These are phyloP conservation scores for Cyclocybe aegerita DNA, from an alignment of 768 basidiomycete genomes.

Conservation along the genomic window DNA sequence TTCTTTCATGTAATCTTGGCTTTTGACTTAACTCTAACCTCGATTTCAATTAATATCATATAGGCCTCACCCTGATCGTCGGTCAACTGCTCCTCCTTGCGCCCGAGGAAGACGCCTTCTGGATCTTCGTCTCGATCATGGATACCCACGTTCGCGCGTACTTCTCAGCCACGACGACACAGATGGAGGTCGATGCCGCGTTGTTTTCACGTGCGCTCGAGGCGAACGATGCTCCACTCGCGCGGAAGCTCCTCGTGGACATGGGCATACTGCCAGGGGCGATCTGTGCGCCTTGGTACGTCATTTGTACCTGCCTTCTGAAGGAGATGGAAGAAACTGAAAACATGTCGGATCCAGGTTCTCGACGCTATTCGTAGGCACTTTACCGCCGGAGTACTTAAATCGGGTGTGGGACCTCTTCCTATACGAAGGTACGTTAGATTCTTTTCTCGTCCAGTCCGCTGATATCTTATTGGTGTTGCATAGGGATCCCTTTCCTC, in stretches of 20 bases:
- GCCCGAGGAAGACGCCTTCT: slow-evolving; percentile 88
- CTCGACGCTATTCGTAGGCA: slow-evolving; percentile 65
- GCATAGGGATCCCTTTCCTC: slow-evolving; percentile 68
- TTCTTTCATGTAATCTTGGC: slow-evolving; percentile 1
- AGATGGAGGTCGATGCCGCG: slow-evolving; percentile 75
- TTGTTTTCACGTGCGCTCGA: slow-evolving; percentile 75
- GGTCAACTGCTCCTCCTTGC: slow-evolving; percentile 73
- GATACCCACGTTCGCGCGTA: slow-evolving; percentile 79
- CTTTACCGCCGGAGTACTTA: slow-evolving; percentile 62
- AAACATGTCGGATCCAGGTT: slow-evolving; percentile 48
- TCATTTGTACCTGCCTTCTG: neutral
- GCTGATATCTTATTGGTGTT: neutral
- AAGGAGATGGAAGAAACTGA: neutral
- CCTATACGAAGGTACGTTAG: slow-evolving; percentile 66
- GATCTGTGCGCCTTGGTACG: slow-evolving; percentile 68
- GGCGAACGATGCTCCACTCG: slow-evolving; percentile 51
- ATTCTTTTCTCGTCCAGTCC: neutral
- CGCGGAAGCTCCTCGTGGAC: slow-evolving; percentile 67
- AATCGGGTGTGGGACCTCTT: slow-evolving; percentile 84
- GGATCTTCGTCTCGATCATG: slow-evolving; percentile 89
- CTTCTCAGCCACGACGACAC: slow-evolving; percentile 52
- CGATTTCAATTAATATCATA: slow-evolving; percentile 2
- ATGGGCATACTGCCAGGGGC: slow-evolving; percentile 56
- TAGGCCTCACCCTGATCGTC: slow-evolving; percentile 69
- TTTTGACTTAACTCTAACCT: neutral